Base-by-base conservation (phyloP, 1,284 basidiomycete genomes). In the Melampsora occidentalis region DNA sequence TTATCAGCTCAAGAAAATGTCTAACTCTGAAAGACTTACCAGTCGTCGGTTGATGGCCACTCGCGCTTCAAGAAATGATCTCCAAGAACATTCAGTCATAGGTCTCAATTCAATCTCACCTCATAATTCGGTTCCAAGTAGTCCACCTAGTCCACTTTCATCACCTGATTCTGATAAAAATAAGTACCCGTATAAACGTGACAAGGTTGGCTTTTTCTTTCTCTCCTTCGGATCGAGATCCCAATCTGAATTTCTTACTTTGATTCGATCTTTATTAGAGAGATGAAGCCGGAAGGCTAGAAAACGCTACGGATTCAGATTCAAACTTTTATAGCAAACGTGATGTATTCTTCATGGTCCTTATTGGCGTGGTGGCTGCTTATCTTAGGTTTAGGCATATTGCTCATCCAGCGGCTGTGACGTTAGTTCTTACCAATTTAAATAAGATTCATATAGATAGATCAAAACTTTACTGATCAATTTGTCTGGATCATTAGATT, bases 331-430 rank as follows among this genome's bases (percentile, higher is more conserved):
- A 76, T 42, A 39, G 10, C 4, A 62, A n/a, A 18, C 66, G 51
- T 39, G 79, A 80, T 53, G 69, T 78, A 57, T 46, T 70, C n/a
- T 76, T 80, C 35, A 72, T 80, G 14, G 39, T 69, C 18, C 42
- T 70, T 63, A 77, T 81, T 33, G 72, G 78, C 25, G 18, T 79
- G 62, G 48, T 79, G 22, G 78, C 79, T 10, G 81, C 80, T 82
- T 87, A 88, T 25, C 83, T 95, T 75, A 89, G 94, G 66, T 96
- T 97, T 85, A 94, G 91, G 86, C 91, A 93, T 85, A 94, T 97
- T 84, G 91, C 90, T 82, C 90, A 93, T 82, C 94, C 94, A 57
- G 90, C 93, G 85, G 90, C 93, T 85, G 94, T 97, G 78, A 95
- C 97, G 93, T 94, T 33, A 63, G 72, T 9, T 35, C 42, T 31